A percentile compares a stretch with the other conserved stretches of the same genome.
These are phyloP conservation scores for Chrysophaeum taylorii DNA, from an alignment of 352 stramenopile species.

Conservation along the genomic window DNA sequence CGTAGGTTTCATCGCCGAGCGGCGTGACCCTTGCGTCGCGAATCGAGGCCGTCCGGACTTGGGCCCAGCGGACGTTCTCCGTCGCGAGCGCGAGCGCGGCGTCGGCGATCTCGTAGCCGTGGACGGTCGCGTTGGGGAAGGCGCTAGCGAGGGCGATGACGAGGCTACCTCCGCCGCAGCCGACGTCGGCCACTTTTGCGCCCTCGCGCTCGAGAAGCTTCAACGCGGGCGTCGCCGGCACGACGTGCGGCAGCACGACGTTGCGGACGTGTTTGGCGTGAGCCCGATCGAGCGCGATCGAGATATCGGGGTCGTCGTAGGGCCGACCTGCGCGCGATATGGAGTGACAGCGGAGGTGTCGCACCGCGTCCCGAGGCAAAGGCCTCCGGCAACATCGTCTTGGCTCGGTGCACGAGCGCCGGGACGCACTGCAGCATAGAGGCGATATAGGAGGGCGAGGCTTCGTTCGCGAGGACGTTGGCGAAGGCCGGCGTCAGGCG, in stretches of 20 bases:
- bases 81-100: slow-evolving; percentile 10
- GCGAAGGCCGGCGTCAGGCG: slow-evolving; percentile 11
- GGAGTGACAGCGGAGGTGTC: too few species aligned
- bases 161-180: slow-evolving; percentile 22
- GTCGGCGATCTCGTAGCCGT: slow-evolving; percentile 18
- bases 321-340: too few species aligned
- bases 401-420: slow-evolving; percentile 13
- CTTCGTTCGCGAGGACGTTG: slow-evolving; percentile 12
- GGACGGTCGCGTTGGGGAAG: slow-evolving; percentile 15
- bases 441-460: slow-evolving; percentile 9
- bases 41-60: slow-evolving; percentile 9
- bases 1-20: slow-evolving; percentile 17
- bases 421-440: slow-evolving; percentile 7
- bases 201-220: slow-evolving; percentile 7
- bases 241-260: slow-evolving; percentile 12
- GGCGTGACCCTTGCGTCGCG: slow-evolving; percentile 17
- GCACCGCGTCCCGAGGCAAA: slow-evolving; percentile 17
- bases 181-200: slow-evolving; percentile 18
- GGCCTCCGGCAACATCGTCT: slow-evolving; percentile 19
- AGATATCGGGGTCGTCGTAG: slow-evolving; percentile 18
- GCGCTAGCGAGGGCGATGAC: slow-evolving; percentile 12
- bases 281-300: slow-evolving; percentile 12
- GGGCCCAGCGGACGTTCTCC: slow-evolving; percentile 1
- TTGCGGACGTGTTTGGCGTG: slow-evolving; percentile 8
- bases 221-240: not conserved